Evolutionary conservation across 2,329 filamentous ascomycete genomes (phyloP).

Genomic region (Neofusicoccum umdonicola): DNA sequence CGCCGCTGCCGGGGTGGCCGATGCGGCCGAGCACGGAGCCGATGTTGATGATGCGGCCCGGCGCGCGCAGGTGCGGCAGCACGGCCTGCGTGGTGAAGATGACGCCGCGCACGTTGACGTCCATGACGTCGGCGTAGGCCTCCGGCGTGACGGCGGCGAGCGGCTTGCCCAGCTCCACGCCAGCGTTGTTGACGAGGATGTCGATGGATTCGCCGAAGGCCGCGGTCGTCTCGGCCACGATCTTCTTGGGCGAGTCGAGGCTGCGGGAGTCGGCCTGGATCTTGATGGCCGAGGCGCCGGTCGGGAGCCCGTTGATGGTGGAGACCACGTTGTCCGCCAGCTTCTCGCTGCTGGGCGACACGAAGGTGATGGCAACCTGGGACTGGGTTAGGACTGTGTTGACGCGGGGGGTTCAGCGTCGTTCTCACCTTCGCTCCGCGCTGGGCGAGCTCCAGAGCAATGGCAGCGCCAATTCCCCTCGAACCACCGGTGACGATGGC

Average conservation of each 20-base stretch:
- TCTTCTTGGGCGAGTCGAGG: slow-evolving; percentile 77
- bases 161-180: slow-evolving; percentile 79
- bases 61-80: slow-evolving; percentile 73
- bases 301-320: slow-evolving; percentile 33
- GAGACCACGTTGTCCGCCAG: slow-evolving; percentile 34
- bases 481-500: slow-evolving; percentile 88
- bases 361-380: slow-evolving; percentile 50
- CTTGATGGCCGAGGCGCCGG: slow-evolving; percentile 57
- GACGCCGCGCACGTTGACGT: slow-evolving; percentile 88
- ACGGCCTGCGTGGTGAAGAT: slow-evolving; percentile 96
- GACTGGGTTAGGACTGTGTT: slow-evolving; percentile 73
- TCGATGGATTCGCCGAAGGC: slow-evolving; percentile 73
- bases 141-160: slow-evolving; percentile 79
- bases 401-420: slow-evolving; percentile 55
- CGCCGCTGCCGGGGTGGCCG: slow-evolving; percentile 76
- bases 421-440: slow-evolving; percentile 59
- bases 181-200: slow-evolving; percentile 95
- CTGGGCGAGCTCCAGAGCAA: slow-evolving; percentile 80
- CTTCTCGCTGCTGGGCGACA: slow-evolving; percentile 37
- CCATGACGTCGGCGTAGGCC: slow-evolving; percentile 83
- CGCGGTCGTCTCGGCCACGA: slow-evolving; percentile 35
- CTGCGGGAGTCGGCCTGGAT: slow-evolving; percentile 81
- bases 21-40: slow-evolving; percentile 86
- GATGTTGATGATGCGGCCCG: slow-evolving; percentile 93
- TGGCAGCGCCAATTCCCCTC: slow-evolving; percentile 81